Evolutionary conservation across 2,329 filamentous ascomycete species (phyloP), one percentile per base, ranked within the genome.

Genomic region (Clonostachys chloroleuca): DNA sequence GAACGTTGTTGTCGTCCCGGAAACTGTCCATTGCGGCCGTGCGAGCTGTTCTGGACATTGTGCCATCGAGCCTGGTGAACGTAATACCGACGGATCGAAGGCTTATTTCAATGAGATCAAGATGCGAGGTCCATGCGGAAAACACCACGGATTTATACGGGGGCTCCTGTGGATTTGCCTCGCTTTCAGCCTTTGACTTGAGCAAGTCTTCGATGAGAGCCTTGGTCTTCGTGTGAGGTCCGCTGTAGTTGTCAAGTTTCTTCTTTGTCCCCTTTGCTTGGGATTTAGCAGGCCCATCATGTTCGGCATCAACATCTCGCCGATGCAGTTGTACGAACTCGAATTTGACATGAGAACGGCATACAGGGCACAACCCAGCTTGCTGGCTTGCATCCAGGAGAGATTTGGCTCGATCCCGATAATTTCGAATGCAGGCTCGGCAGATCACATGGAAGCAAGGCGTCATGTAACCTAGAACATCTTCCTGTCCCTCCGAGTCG

Each of bases 71-170:
- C n/a, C 94, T 87, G 5, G 83, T 81, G 60, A 83, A 92, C 2
- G 67, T 72, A 62, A 95, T 88, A 10, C 77, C 74, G 12, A 77
- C 77, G 44, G 81, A 75, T 33, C 82, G 75, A 13, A 97, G 77
- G 0, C 92, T 92, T 44, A 89, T 76, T 60, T 94, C 84, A 55
- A 99, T 95, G 17, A 99, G 80, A 62, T 97, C 92, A 14, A 99
- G 81, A 61, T 97, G 92, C 0, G 87, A 86, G 0, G 94, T 97
- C 92, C 94, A 97, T n/a, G 85, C 86, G 0, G 91, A 96, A 67
- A 97, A 97, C 7, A 99, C 84, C 13, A 99, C 91, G 24, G 89
- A 94, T 64, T 96, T 97, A 67, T 89, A 87, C 0, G 92, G 92
- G 1, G 82, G 79, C 59, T 92, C 81, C 12, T 79, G 69, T 0